These are phyloP conservation scores for Perkinsus chesapeaki DNA, from an alignment of 169 alveolate species.

Conservation along the genomic window DNA sequence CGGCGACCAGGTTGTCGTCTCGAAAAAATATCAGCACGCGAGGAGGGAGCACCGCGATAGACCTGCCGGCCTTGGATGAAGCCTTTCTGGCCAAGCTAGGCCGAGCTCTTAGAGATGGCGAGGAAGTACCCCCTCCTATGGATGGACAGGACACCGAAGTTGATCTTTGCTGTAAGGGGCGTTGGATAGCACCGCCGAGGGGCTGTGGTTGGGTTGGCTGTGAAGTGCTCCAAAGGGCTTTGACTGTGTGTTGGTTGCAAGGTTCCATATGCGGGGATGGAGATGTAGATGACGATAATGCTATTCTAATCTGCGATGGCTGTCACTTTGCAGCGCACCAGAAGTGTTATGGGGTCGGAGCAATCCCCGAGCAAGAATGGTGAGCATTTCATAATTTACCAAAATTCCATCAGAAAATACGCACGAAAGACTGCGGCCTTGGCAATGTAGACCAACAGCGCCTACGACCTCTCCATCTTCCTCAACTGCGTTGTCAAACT, in stretches of 20 bases:
- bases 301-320: conserved; percentile 21
- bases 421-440: too few relatives aligned
- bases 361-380: conserved; percentile 26
- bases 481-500: too few relatives aligned
- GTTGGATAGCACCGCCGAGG: too few relatives aligned
- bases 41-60: not conserved
- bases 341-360: conserved; percentile 27
- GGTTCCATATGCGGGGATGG: conserved; percentile 22
- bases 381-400: too few relatives aligned
- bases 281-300: conserved; percentile 29
- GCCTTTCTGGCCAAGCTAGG: not conserved
- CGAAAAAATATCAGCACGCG: not conserved
- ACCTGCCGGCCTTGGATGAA: not conserved
- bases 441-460: too few relatives aligned
- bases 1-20: not conserved
- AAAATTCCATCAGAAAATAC: too few relatives aligned
- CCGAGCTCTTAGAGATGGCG: not conserved
- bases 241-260: not conserved
- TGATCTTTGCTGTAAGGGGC: not conserved
- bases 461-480: too few relatives aligned
- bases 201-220: too few relatives aligned
- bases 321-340: conserved; percentile 29
- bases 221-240: too few relatives aligned
- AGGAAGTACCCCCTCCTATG: not conserved
- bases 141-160: not conserved